These are phyloP conservation scores for Pseudoturritis turrita DNA, from an alignment of 345 rosid genomes.

Conservation along the genomic window DNA sequence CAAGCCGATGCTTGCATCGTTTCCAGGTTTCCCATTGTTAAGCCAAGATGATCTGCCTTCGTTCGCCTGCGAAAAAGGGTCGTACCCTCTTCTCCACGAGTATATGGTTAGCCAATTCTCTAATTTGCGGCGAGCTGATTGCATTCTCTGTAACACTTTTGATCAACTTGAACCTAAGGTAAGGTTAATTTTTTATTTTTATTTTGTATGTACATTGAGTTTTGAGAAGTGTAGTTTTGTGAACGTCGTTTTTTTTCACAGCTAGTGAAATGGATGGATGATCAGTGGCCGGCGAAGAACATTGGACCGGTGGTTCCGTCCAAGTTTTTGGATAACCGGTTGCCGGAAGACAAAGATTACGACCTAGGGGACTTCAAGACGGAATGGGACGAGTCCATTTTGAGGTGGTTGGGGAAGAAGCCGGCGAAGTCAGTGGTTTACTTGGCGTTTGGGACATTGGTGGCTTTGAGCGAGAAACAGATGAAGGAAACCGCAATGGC, in stretches of 20 bases:
- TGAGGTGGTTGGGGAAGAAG: conserved; percentile 45
- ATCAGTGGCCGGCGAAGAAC: conserved; percentile 37
- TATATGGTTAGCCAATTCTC: conserved; percentile 29
- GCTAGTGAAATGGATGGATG: conserved; percentile 45
- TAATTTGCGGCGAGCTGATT: conserved; percentile 34
- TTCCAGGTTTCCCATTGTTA: conserved; percentile 36
- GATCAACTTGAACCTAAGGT: conserved; percentile 48
- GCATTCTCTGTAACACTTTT: conserved; percentile 47
- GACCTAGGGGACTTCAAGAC: conserved; percentile 44
- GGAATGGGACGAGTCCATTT: conserved; percentile 25
- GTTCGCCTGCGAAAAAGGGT: conserved; percentile 22
- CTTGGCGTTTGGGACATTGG: conserved; percentile 55
- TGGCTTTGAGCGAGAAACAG: conserved; percentile 41
- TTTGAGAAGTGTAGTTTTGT: neutral
- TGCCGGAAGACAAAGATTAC: conserved; percentile 49
- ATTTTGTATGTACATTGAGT: neutral
- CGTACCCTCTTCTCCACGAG: conserved; percentile 10
- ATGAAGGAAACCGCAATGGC: conserved; percentile 51
- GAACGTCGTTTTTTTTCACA: neutral
- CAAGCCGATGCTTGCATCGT: conserved; percentile 1
- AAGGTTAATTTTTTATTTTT: neutral
- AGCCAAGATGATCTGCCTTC: conserved; percentile 41
- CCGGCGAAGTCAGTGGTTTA: conserved; percentile 43
- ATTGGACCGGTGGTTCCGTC: conserved; percentile 60
- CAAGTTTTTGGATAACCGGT: conserved; percentile 43